Base-by-base conservation (phyloP, 495 filamentous ascomycete species). In the Haplographium delicatum region DNA sequence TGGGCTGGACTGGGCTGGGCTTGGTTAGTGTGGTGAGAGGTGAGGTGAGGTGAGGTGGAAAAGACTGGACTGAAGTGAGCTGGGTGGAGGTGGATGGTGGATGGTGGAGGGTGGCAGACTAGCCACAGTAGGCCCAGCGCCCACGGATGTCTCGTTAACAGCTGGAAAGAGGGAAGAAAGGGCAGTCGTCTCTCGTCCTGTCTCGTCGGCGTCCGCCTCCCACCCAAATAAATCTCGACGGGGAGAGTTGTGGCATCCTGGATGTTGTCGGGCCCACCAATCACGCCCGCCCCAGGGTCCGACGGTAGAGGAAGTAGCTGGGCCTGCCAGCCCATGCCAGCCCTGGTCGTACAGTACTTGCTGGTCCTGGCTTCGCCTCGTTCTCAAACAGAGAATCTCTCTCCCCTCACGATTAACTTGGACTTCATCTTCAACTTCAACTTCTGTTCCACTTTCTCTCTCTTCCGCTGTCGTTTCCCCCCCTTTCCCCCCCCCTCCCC, bases 381-480 rank as follows among this genome's bases (percentile, higher is more conserved):
- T 26, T 47, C 44, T 37, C 31, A 34, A 47, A 47, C 28, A 34
- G 37, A 47, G 31, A 37, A 23, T 30, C 48, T 34, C 48, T 31
- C 40, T 30, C 16, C 43, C 25, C 4, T 31, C 25, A 34, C 31
- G 13, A 47, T 33, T 37, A 28, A 20, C 18, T 47, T 26, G 28
- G 28, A 43, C 44, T 10, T 26, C n/a, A 18, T 20, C 26, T 10
- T 16, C 11, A 4, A 16, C 13, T 45, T 24, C 19, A 43, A 24
- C 39, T 19, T 33, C 43, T 31, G 28, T 28, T 40, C 20, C 19
- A 19, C 38, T 43, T 26, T 34, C 13, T 31, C 15, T n/a, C 9
- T 16, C 47, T 33, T 7, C 47, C 28, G 13, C 13, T 13, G 7
- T 24, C 42, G 42, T 28, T 3, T 45, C 42, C 3, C 4, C 13